phyloP scores from a whole-genome alignment of 805 yeast genomes.

The Saitoella complicata region DNA sequence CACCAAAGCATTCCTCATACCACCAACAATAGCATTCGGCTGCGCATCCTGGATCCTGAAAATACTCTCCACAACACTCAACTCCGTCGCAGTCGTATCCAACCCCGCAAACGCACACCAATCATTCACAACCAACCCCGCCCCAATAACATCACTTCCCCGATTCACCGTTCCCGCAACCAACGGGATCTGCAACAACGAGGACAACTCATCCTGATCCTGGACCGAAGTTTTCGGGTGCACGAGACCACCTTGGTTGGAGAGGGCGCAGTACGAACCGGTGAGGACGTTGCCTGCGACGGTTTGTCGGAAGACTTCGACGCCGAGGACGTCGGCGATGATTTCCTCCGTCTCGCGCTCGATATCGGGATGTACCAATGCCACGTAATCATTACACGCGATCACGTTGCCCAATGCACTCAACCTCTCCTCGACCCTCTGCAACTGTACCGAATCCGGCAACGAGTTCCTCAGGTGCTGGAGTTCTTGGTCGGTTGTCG shows the following conservation, averaged over 20 bases:
- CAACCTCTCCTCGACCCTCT: constrained; percentile 93
- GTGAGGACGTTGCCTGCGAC: constrained; percentile 96
- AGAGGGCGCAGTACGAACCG: constrained; percentile 86
- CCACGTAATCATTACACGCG: constrained; percentile 97
- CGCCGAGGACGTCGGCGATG: constrained; percentile 95
- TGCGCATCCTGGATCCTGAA: constrained; percentile 85
- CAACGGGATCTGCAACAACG: constrained; percentile 87
- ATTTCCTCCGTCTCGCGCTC: constrained; percentile 98
- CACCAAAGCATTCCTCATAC: constrained; percentile 79
- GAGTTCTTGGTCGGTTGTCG: constrained; percentile 94
- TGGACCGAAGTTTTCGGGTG: constrained; percentile 96
- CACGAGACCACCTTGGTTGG: constrained; percentile 95
- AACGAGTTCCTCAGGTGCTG: constrained; percentile 92
- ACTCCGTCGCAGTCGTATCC: constrained; percentile 97
- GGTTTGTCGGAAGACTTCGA: constrained; percentile 97
- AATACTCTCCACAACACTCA: constrained; percentile 90
- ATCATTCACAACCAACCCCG: constrained; percentile 97
- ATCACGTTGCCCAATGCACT: constrained; percentile 96
- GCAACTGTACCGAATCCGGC: constrained; percentile 90
- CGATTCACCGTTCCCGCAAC: constrained; percentile 98
- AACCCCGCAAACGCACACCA: constrained; percentile 95
- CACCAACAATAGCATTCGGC: constrained; percentile 70
- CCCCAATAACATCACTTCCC: constrained; percentile 95
- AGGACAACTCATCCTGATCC: constrained; percentile 95
- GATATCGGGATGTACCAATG: constrained; percentile 96